Evolutionary conservation across 2,329 filamentous ascomycete genomes (phyloP), one percentile per base, ranked within the genome.

Genomic region (Penicillium sp.): DNA sequence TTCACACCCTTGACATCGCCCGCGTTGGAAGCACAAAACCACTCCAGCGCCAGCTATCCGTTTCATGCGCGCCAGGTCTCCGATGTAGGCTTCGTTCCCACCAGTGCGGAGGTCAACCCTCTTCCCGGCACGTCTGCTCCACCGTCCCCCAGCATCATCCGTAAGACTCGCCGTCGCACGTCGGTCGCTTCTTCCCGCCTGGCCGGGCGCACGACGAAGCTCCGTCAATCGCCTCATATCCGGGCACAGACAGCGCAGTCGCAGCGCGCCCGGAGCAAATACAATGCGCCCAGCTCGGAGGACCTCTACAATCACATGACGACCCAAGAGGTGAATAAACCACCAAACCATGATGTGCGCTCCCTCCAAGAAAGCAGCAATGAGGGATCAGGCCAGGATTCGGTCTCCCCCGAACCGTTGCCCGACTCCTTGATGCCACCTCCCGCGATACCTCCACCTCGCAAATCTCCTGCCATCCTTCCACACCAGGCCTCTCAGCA

Each of bases 1-100:
- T 82, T 83, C 63, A 83, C 79, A 26, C 81, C 81, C 26, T 73
- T 83, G 37, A 82, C 80, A 1, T 83, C 81, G 10, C 81, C 81
- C 3, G 81, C 81, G n/a, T 74, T 83, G 30, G 79, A 82, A 69
- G 80, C 81, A 8, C 79, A 80, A 55, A 75, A 75, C 60, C 74
- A 73, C 60, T 64, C 63, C 43, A 64, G 53, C 30, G 73, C 75
- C 63, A 67, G 70, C 49, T 78, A 76, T 55, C 70, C 73, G 13
- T 76, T 76, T 53, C 73, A 75, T 42, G 70, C 71, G 10, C 68
- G 71, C 37, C 73, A 76, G 48, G 67, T 76, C 14, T 74, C 74
- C 2, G 78, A 79, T 52, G 76, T 77, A 46, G 75, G 75, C 1
- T 78, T 79, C 55, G 71, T 78, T 8, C 74, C 75, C 19, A 81